Evolutionary conservation across 208 protist species (phyloP), one percentile per base, ranked within the genome.

Genomic region (Leishmania lainsoni): DNA sequence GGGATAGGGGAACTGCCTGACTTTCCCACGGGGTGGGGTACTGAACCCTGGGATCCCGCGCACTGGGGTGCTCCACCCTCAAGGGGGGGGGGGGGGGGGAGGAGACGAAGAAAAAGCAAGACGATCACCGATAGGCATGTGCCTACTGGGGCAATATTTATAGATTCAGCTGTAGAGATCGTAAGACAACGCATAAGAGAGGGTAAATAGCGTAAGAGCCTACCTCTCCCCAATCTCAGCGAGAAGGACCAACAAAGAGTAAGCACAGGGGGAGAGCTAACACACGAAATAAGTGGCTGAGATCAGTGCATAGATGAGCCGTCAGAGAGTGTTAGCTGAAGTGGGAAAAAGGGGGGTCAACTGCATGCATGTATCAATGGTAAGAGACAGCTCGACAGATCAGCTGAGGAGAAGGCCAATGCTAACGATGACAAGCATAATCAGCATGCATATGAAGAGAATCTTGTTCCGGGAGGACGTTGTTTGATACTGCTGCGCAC

Each of bases 401-500:
- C 22, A 86, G 32, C 74, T 83, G 4, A 87, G 74, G 39, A 85
- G 35, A 14, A 89, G 79, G 17, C 84, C 75, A 8, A 91, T 42
- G 32, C 65, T 70, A 12, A 89, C 83, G 26, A 94, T 76, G n/a
- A 87, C 17, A 26, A 91, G 85, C 73, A 94, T 74, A 20, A 94
- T 39, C 32, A 96, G 52, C 65, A 95, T 79, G 80, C 93, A 88
- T 35, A 95, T 72, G 22, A 96, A 80, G 5, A 93, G 74, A 17
- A 93, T 78, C 77, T 94, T 92, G 73, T 94, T 91, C 16, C 89
- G 80, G 12, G 65, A 80, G 0, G 91, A 93, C 2, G 82, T 88
- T 48, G 90, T 73, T 52, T 92, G 90, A 77, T 96, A 91, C 58
- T 93, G 86, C 48, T 87, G 85, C 0, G 95, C 95, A 5, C 90